Conservation (phyloP, 257 asterid genomes). For the Penstemon eatonii region DNA sequence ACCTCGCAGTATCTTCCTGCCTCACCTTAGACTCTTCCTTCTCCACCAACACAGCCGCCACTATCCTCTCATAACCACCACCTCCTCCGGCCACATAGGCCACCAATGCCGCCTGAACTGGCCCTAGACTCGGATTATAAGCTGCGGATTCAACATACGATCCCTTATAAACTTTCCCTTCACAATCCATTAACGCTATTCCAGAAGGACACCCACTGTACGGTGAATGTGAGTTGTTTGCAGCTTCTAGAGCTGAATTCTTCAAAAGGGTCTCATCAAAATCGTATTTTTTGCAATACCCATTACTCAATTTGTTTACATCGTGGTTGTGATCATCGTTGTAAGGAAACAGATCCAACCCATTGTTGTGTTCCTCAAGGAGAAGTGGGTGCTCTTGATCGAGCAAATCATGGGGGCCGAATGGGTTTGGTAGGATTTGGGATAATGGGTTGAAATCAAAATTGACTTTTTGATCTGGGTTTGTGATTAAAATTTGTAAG, state of each 20-base stretch:
- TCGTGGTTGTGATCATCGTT: neutral
- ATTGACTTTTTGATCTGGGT: constrained; percentile 6
- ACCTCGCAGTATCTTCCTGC: constrained; percentile 68
- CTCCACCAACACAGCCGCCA: constrained; percentile 84
- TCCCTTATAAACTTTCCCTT: constrained; percentile 70
- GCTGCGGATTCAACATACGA: constrained; percentile 87
- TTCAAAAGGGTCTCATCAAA: constrained; percentile 32
- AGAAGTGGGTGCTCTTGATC: constrained; percentile 61
- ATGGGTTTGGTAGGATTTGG: constrained; percentile 62
- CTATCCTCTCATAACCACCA: constrained; percentile 69
- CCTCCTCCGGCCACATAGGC: constrained; percentile 75
- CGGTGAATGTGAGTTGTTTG: constrained; percentile 80
- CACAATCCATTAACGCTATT: constrained; percentile 75
- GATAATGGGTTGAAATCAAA: constrained; percentile 46
- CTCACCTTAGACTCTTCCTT: constrained; percentile 51
- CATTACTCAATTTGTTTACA: constrained; percentile 32
- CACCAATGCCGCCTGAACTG: constrained; percentile 81
- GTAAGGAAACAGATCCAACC: constrained; percentile 31
- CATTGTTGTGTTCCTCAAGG: constrained; percentile 60
- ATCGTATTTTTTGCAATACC: constrained; percentile 30
- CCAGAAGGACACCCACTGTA: constrained; percentile 89
- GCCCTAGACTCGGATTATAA: constrained; percentile 83
- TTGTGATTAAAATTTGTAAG: constrained; percentile 52
- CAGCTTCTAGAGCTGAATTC: constrained; percentile 65
- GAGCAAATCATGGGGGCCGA: constrained; percentile 79